Evolutionary conservation across 1,284 basidiomycete species (phyloP), one percentile per base, ranked within the genome.

Genomic region (Ceratobasidium sp.): DNA sequence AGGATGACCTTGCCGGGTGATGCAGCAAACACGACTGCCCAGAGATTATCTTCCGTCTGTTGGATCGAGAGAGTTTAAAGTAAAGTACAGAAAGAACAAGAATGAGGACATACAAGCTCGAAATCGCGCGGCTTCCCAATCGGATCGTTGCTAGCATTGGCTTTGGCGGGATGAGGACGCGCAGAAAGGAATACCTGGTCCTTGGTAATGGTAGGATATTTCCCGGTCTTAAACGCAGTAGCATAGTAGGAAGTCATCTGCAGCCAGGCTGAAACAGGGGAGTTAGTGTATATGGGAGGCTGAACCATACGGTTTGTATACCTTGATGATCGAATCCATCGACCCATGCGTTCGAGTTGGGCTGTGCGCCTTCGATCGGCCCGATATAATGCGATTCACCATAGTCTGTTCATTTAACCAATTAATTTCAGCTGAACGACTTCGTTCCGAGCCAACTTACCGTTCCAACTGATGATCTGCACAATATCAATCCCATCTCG

Each of bases 121-220:
- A 87, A 90, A 82, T 90, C 91, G 20, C 84, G 83, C 1, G 93
- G 93, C 46, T 85, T 87, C 46, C 88, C 88, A 46, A 92, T 85
- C 5, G 89, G 83, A 53, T 77, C 76, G 82, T 92, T 91, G 2
- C 87, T 84, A 3, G 89, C 86, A 44, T 84, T 84, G 9, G 93
- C 93, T 60, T 87, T 83, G 75, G 88, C 87, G 12, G 92, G 87
- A 82, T 95, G 94, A 15, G 93, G 90, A 77, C 94, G 89, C 60
- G 92, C 89, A 92, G 92, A 95, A 85, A 95, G 88, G 82, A 91
- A 85, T 78, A 95, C 86, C 81, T 89, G 86, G 84, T 95, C 94
- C 82, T 91, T 86, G 42, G 88, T 86, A 81, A 95, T 88, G 12
- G 85, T 55, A 10, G 94, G 93, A 82, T 89, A 93, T 5, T 84